Base-by-base conservation (phyloP, 371 early-diverging fungal species). In the Dentiscutata heterogama region DNA sequence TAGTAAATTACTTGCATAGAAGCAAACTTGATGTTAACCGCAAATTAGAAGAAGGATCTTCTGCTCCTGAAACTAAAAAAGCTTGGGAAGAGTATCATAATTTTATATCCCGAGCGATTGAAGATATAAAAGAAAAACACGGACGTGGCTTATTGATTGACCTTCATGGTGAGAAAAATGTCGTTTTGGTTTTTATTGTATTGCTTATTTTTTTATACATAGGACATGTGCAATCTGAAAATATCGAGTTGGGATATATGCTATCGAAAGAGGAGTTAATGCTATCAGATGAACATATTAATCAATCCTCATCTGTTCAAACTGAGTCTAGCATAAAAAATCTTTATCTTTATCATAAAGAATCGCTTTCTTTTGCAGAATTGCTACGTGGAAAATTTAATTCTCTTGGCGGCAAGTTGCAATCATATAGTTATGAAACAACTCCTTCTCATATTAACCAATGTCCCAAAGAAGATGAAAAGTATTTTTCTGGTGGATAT, bases 101-200 rank as follows among this genome's bases (percentile, higher is more conserved):
- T 14, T 77, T 77, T 77, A 42, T 77, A n/a, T 61, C 22, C 16
- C 10, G 20, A 20, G 78, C 78, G 13, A 35, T 77, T 39, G 63
- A 77, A 3, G 78, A 77, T 16, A 63, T 63, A 20, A 46, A 77
- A 42, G 60, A 20, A 29, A 29, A 46, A 13, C 61, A 39, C 39
- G 78, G 63, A 42, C 10, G 50, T 53, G 78, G 78, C 13, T 64
- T 77, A 42, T 53, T 77, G 46, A 77, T 77, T 77, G 78, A 77
- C 54, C 18, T 77, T 35, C 78, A 77, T 39, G 78, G 78, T 77
- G n/a, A 16, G 29, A 22, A 14, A 51, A n/a, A 46, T 14, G 22
- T 25, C 11, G 4, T 13, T 4, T 11, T 18, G 20, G 31, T 27
- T 18, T 11, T 61, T 8, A 8, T 42, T 10, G 11, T 25, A 11